Conservation (phyloP, 495 filamentous ascomycete species). For the Choiromyces venosus region DNA sequence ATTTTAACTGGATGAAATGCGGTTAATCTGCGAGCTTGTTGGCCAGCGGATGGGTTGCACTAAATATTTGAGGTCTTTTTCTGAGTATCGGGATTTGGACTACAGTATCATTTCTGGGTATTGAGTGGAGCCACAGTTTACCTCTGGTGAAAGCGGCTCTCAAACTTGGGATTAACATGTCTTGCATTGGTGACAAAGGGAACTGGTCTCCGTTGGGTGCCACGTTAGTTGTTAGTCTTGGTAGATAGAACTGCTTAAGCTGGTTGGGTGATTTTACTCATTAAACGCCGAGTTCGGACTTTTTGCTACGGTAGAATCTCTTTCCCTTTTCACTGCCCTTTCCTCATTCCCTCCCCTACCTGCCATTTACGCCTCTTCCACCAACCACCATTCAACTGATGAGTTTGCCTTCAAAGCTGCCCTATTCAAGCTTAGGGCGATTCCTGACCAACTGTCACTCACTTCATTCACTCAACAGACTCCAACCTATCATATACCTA, state of each 20-base stretch:
- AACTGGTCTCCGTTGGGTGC: neutral
- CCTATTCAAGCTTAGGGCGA: neutral
- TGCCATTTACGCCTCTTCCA: neutral
- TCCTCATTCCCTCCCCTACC: neutral
- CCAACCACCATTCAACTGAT: neutral
- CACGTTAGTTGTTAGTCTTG: neutral
- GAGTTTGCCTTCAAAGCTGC: neutral
- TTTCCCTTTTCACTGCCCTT: neutral
- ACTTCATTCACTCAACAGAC: neutral
- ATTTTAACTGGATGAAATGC: neutral
- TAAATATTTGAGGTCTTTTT: neutral
- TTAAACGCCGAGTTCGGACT: neutral
- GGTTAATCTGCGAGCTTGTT: neutral
- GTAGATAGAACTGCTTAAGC: neutral
- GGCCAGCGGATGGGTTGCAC: neutral
- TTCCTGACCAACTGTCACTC: neutral
- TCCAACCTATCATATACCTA: neutral
- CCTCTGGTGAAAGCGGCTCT: neutral
- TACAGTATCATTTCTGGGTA: neutral
- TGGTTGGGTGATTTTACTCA: neutral
- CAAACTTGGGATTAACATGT: neutral
- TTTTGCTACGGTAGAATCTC: no score
- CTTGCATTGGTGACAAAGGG: neutral
- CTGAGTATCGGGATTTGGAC: conserved; percentile 1
- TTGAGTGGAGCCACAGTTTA: neutral